Conservation (phyloP, 768 basidiomycete species). For the Russula foetens region DNA sequence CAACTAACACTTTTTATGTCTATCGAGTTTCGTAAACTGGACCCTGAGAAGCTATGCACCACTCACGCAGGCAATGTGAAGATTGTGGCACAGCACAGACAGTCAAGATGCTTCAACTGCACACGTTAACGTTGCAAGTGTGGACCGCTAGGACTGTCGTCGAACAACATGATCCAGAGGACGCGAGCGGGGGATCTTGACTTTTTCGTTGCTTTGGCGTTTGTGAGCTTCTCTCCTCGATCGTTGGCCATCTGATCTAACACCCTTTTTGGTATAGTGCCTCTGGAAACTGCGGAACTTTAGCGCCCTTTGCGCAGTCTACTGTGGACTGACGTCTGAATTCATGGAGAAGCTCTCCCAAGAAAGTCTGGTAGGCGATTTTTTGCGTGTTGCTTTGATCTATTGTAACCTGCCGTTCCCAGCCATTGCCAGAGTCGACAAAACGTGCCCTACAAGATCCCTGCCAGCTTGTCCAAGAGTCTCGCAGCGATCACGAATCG, state of each 20-base stretch:
- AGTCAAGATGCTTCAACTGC: background rate
- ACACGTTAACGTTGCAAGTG: background rate
- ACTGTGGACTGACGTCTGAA: constrained; percentile 34
- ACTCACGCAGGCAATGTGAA: background rate
- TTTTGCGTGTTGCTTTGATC: background rate
- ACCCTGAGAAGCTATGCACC: constrained; percentile 30
- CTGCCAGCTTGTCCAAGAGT: background rate
- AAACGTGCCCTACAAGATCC: background rate
- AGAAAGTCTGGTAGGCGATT: constrained; percentile 29
- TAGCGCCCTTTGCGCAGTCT: constrained; percentile 35
- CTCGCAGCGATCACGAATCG: background rate
- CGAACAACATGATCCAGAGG: constrained; percentile 33
- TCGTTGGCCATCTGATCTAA: too few species aligned
- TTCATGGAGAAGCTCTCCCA: constrained; percentile 28
- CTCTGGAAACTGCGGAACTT: constrained; percentile 37
- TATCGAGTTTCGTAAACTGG: constrained; percentile 33
- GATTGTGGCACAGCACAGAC: background rate
- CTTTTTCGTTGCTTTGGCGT: background rate
- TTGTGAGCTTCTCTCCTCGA: background rate
- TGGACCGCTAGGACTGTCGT: constrained; percentile 16
- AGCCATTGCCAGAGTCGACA: background rate
- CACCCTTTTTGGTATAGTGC: background rate
- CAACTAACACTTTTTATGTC: constrained; percentile 44
- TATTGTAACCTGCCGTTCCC: background rate
- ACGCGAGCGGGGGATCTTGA: constrained; percentile 32